phyloP scores from a whole-genome alignment of 2,329 filamentous ascomycete species.

The Botrytis cinerea region DNA sequence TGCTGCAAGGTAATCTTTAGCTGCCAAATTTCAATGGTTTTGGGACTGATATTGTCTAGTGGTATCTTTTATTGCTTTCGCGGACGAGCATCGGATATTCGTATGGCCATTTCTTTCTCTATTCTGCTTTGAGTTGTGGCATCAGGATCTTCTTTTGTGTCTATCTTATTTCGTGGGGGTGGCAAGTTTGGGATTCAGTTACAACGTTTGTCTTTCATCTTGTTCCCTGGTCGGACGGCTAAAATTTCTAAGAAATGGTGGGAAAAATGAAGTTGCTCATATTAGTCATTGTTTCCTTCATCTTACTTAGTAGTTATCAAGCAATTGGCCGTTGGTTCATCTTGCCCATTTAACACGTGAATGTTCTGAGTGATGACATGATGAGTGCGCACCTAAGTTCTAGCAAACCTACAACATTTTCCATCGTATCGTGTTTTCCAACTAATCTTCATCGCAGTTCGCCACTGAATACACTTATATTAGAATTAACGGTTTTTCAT shows the following conservation, averaged over 20 bases:
- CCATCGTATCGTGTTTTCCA: not conserved
- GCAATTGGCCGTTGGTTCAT: not conserved
- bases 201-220: not conserved
- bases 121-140: not conserved
- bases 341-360: not conserved
- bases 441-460: fast-evolving
- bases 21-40: not conserved
- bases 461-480: not conserved
- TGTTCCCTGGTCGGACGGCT: not conserved
- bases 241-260: not conserved
- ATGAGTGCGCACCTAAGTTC: not conserved
- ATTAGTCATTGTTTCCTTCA: not conserved
- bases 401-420: not conserved
- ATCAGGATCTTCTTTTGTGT: not conserved
- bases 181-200: too few species aligned
- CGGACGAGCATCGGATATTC: not conserved
- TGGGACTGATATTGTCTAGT: too few species aligned
- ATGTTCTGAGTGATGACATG: not conserved
- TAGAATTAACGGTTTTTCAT: not conserved
- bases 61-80: not conserved
- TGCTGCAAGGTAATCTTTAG: not conserved
- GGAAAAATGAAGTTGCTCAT: not conserved
- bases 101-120: not conserved
- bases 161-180: not conserved
- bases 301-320: not conserved